phyloP scores from a whole-genome alignment of 345 rosid species.

The Aegle marmelos region DNA sequence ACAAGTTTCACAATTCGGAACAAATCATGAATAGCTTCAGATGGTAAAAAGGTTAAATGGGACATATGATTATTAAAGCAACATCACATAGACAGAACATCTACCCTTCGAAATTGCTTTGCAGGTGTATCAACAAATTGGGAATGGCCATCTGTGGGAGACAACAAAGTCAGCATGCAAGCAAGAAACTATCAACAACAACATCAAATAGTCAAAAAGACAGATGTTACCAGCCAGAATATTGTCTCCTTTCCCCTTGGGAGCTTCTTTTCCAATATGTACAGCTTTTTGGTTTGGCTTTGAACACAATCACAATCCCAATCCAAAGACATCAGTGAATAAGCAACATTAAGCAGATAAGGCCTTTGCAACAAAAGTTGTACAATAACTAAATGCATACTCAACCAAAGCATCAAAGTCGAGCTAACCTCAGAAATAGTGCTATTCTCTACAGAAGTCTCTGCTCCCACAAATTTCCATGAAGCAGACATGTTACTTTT shows the following conservation, averaged over 20 bases:
- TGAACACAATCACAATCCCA: constrained; percentile 19
- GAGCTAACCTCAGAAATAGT: constrained; percentile 48
- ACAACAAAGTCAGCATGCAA: constrained; percentile 19
- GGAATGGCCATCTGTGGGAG: constrained; percentile 44
- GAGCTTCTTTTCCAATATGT: constrained; percentile 32
- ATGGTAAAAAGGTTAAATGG: neutral
- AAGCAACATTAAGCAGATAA: constrained; percentile 26
- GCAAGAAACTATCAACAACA: constrained; percentile 3
- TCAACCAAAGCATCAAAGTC: constrained; percentile 11
- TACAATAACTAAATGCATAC: neutral
- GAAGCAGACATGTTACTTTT: constrained; percentile 75
- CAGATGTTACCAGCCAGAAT: constrained; percentile 36
- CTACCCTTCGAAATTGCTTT: constrained; percentile 77
- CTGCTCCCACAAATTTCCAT: constrained; percentile 51
- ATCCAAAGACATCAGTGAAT: constrained; percentile 13
- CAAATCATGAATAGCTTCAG: neutral
- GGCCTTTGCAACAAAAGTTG: neutral
- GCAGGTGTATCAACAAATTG: constrained; percentile 60
- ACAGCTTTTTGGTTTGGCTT: constrained; percentile 39
- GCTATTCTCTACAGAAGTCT: constrained; percentile 28
- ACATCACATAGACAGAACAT: constrained; percentile 9
- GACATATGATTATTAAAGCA: neutral
- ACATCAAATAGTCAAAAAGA: constrained; percentile 4
- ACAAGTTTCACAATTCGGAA: neutral
- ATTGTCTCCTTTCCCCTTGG: constrained; percentile 34